Evolutionary conservation across 2,329 filamentous ascomycete genomes (phyloP).

Genomic region (Blastomyces gilchristii): DNA sequence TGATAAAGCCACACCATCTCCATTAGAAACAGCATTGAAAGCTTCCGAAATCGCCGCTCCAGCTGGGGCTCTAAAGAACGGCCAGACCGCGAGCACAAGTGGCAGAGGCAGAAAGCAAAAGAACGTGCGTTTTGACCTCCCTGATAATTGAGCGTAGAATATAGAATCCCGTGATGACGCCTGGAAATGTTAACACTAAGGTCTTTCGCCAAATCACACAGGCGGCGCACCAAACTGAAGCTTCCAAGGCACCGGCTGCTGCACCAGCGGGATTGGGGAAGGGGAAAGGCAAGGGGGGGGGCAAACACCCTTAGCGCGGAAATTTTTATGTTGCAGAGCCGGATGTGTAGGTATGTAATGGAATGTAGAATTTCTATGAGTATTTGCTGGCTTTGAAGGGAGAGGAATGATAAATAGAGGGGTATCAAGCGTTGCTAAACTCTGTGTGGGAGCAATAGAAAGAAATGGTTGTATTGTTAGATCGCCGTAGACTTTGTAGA

Average conservation of each 20-base stretch:
- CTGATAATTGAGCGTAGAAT: constrained; percentile 4
- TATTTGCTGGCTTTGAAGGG: background rate
- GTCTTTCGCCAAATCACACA: background rate
- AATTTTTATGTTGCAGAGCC: background rate
- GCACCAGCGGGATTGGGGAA: background rate
- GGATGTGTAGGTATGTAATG: background rate
- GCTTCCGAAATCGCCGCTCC: background rate
- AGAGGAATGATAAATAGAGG: background rate
- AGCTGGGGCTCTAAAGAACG: background rate
- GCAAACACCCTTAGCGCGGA: background rate
- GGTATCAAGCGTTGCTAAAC: background rate
- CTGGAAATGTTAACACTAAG: constrained; percentile 1
- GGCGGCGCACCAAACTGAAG: background rate
- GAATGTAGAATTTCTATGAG: background rate
- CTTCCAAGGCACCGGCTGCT: background rate
- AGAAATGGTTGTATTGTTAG: background rate
- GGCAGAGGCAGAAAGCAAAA: constrained; percentile 7
- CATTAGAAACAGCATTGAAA: background rate
- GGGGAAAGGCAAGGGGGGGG: constrained; percentile 4
- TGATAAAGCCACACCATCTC: background rate
- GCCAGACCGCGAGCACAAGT: background rate
- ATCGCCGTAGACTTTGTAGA: background rate
- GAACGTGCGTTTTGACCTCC: constrained; percentile 12
- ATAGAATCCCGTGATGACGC: background rate
- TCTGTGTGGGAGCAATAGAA: background rate